Evolutionary conservation across 352 stramenopile genomes (phyloP), one percentile per base, ranked within the genome.

Genomic region (Pythium graminicola): DNA sequence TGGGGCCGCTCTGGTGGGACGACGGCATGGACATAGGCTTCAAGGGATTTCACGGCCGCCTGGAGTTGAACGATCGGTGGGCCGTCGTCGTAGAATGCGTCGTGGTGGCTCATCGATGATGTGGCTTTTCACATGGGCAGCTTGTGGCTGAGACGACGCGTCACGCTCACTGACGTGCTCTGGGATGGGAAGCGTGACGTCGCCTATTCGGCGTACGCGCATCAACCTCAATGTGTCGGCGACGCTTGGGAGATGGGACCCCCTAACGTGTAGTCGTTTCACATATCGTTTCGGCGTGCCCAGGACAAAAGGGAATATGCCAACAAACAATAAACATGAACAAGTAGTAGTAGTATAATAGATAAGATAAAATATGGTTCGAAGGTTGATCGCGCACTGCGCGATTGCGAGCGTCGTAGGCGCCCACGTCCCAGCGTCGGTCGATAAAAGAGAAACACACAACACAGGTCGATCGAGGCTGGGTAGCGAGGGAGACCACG

Each of bases 81-180:
- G 8, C 69, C 65, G 46, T 78, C 69, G 45, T 78, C 65, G 42
- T 60, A 64, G 50, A 77, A 73, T 14, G 62, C 55, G 41, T 77
- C 68, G 33, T 63, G 60, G 49, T 69, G 44, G 64, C 68, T 76
- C 54, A 55, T 56, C n/a, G n/a, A n/a, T n/a, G n/a, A n/a, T n/a
- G n/a, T n/a, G n/a, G n/a, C n/a, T n/a, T n/a, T n/a, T n/a, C n/a
- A n/a, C n/a, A n/a, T n/a, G n/a, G n/a, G n/a, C n/a, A n/a, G n/a
- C n/a, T n/a, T n/a, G n/a, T n/a, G n/a, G n/a, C n/a, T n/a, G n/a
- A n/a, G n/a, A n/a, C 40, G 24, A 28, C 42, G 42, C 42, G 42
- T 50, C 42, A 50, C 42, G 1, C n/a, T 5, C n/a, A 2, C 9
- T 32, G 23, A n/a, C n/a, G 41, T 42, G n/a, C n/a, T 14, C n/a